Evolutionary conservation across 306 rosid species (phyloP).

Genomic region (Citrullus colocynthis): DNA sequence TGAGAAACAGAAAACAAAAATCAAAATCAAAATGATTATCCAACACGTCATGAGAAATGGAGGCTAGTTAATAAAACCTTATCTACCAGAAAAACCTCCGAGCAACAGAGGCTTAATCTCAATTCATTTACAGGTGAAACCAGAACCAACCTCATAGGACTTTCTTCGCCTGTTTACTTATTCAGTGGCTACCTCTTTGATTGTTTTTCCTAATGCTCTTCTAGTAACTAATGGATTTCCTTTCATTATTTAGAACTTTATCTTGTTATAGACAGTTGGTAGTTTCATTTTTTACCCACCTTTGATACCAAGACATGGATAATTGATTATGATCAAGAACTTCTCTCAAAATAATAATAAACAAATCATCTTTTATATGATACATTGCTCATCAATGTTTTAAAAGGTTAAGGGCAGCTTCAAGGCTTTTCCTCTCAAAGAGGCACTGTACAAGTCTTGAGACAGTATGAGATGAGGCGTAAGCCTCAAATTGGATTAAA

Average conservation of each 20-base stretch:
- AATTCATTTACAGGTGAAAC: background rate
- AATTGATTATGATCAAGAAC: background rate
- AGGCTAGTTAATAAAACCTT: background rate
- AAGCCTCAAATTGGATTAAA: too few relatives aligned
- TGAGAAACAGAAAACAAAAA: background rate
- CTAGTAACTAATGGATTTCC: background rate
- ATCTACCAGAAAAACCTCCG: background rate
- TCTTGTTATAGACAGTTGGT: background rate
- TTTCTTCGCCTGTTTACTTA: background rate
- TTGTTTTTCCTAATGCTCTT: background rate
- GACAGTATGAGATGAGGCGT: too few relatives aligned
- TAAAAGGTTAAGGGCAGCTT: too few relatives aligned
- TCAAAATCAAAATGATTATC: background rate
- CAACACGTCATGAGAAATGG: background rate
- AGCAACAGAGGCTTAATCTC: background rate
- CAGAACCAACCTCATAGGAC: background rate
- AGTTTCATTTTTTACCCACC: background rate
- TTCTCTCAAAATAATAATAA: background rate
- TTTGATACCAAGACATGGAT: background rate
- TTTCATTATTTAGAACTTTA: background rate
- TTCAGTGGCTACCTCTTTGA: background rate
- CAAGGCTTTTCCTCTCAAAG: too few relatives aligned
- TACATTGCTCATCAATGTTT: background rate
- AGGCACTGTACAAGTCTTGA: too few relatives aligned
- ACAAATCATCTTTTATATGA: background rate